Conservation (phyloP, 805 yeast species). For the Teunomyces kruisii region DNA sequence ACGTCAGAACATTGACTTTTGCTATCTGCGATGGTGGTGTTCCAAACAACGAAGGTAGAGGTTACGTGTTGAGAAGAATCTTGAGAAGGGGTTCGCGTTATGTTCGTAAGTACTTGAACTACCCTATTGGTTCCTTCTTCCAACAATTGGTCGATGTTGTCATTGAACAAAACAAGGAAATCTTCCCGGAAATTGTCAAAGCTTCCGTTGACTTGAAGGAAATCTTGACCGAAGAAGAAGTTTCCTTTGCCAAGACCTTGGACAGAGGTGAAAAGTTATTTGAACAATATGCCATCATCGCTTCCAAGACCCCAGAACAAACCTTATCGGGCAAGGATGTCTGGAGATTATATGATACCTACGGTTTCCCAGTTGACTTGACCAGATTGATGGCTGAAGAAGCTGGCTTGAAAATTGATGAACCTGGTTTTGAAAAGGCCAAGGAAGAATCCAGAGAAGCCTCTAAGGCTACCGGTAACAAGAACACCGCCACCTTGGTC, state of each 20-base stretch:
- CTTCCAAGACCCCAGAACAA: constrained; percentile 71
- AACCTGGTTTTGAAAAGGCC: constrained; percentile 88
- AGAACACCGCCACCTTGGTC: constrained; percentile 55
- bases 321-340: constrained; percentile 90
- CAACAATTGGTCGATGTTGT: constrained; percentile 90
- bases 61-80: constrained; percentile 95
- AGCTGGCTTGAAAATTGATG: constrained; percentile 89
- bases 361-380: constrained; percentile 98
- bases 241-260: constrained; percentile 89
- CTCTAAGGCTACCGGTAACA: constrained; percentile 80
- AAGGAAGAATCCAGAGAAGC: constrained; percentile 89
- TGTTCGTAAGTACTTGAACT: constrained; percentile 93
- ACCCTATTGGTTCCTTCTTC: constrained; percentile 93
- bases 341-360: constrained; percentile 97
- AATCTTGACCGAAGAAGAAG: constrained; percentile 94
- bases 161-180: constrained; percentile 79
- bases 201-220: constrained; percentile 77
- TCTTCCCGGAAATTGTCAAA: constrained; percentile 87
- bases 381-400: constrained; percentile 99
- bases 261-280: constrained; percentile 97
- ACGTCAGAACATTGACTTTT: constrained; percentile 93
- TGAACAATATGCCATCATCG: constrained; percentile 86
- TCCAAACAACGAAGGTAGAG: constrained; percentile 99
- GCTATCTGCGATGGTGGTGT: constrained; percentile 99
- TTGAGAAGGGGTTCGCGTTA: constrained; percentile 97